Evolutionary conservation across 768 basidiomycete genomes (phyloP).

Genomic region (Amanita pallidorosea): DNA sequence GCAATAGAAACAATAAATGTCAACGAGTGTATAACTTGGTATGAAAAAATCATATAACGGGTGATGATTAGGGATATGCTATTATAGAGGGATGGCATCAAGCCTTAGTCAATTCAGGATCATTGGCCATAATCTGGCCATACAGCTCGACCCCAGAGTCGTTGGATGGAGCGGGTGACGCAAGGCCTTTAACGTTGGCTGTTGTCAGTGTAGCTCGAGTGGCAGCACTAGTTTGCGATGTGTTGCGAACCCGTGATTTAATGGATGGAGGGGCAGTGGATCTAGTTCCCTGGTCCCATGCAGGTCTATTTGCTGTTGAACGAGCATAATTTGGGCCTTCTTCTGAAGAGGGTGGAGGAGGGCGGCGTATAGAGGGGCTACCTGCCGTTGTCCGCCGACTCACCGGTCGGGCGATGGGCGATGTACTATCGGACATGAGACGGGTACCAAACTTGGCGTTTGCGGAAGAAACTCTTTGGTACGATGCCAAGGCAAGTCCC

Average conservation of each 20-base stretch:
- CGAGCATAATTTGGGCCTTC: conserved; percentile 55
- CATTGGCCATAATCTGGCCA: conserved; percentile 70
- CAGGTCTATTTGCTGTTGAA: conserved; percentile 66
- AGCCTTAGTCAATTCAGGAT: conserved; percentile 48
- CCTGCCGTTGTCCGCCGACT: conserved; percentile 49
- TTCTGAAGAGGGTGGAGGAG: conserved; percentile 33
- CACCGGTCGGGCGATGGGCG: conserved; percentile 38
- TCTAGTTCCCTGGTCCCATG: conserved; percentile 38
- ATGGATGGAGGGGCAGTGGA: conserved; percentile 28
- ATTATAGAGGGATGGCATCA: conserved; percentile 3
- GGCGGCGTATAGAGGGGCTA: conserved; percentile 34
- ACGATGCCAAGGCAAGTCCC: conserved; percentile 39
- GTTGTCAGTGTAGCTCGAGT: conserved; percentile 24
- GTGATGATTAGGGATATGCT: conserved; percentile 7
- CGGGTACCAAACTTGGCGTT: conserved; percentile 91
- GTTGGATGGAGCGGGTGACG: conserved; percentile 68
- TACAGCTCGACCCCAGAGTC: conserved; percentile 82
- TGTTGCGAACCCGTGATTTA: conserved; percentile 55
- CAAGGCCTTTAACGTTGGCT: conserved; percentile 25
- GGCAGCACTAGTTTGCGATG: conserved; percentile 61
- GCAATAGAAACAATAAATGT: conserved; percentile 6
- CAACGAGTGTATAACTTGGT: conserved; percentile 3
- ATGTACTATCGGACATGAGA: conserved; percentile 54
- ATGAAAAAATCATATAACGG: conserved; percentile 2
- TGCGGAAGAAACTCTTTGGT: conserved; percentile 73